Conservation (phyloP, 2,329 filamentous ascomycete species). For the Alternaria arborescens region DNA sequence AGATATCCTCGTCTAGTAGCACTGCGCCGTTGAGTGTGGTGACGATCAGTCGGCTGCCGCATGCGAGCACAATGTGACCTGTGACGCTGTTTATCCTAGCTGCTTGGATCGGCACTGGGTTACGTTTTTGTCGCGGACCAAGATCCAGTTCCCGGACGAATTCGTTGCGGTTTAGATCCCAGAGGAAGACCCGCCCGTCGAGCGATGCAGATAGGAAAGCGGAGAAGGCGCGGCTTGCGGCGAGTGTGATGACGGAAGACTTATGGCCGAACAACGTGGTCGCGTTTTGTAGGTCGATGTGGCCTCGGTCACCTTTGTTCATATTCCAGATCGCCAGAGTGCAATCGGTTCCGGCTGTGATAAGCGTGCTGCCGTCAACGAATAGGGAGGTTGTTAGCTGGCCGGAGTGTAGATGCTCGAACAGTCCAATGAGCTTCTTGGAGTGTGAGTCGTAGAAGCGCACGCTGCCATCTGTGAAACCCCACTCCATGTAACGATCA, state of each 20-base stretch:
- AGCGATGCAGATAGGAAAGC: conserved; percentile 83
- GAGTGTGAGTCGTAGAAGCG: conserved; percentile 89
- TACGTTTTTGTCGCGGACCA: conserved; percentile 32
- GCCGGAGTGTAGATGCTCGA: conserved; percentile 92
- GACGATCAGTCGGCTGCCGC: conserved; percentile 75
- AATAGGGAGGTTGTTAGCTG: conserved; percentile 86
- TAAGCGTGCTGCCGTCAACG: conserved; percentile 86
- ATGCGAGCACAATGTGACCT: conserved; percentile 87
- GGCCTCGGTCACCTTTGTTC: conserved; percentile 65
- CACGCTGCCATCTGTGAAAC: conserved; percentile 90
- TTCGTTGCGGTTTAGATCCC: conserved; percentile 91
- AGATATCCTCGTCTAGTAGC: conserved; percentile 83
- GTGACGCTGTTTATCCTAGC: conserved; percentile 89
- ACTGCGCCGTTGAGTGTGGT: conserved; percentile 89
- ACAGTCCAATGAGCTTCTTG: conserved; percentile 83
- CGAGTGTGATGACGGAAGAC: conserved; percentile 80
- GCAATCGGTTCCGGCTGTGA: conserved; percentile 92
- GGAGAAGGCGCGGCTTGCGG: conserved; percentile 87
- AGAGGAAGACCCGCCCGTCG: conserved; percentile 85
- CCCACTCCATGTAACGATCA: conserved; percentile 95
- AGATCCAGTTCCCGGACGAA: conserved; percentile 79
- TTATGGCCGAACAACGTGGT: conserved; percentile 91
- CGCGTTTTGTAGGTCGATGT: conserved; percentile 79
- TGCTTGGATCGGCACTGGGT: conserved; percentile 64
- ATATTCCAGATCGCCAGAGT: conserved; percentile 87